phyloP scores from a whole-genome alignment of 2,329 filamentous ascomycete species.

The Colletotrichum sp. region DNA sequence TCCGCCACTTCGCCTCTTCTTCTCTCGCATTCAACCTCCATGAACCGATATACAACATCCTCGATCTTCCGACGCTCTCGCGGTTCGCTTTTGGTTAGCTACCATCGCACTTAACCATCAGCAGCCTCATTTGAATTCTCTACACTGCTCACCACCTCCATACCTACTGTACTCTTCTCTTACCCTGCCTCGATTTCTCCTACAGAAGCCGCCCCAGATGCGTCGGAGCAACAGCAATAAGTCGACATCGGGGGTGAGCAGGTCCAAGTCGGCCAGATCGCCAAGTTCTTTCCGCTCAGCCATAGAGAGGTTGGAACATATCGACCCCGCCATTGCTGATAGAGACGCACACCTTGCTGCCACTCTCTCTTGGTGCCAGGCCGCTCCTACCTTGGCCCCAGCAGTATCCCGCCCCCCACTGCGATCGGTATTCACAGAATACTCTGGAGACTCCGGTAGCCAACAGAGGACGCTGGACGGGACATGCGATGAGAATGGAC shows the following conservation, averaged over 20 bases:
- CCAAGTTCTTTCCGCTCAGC: constrained; percentile 49
- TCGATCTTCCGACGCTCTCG: background rate
- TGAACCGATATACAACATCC: background rate
- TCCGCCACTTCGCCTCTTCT: background rate
- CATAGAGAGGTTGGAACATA: constrained; percentile 47
- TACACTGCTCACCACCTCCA: constrained; percentile 2
- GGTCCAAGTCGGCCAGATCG: constrained; percentile 50
- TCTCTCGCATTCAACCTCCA: background rate
- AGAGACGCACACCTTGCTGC: constrained; percentile 68
- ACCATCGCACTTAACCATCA: background rate
- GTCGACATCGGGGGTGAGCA: constrained; percentile 46
- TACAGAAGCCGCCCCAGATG: constrained; percentile 37
- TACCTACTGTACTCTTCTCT: background rate
- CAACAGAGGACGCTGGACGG: background rate
- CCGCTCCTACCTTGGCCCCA: constrained; percentile 49
- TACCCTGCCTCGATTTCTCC: background rate
- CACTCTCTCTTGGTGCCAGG: constrained; percentile 57
- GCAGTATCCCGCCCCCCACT: constrained; percentile 33
- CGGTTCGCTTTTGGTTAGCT: constrained; percentile 20
- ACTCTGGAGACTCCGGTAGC: background rate
- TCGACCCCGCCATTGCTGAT: constrained; percentile 53
- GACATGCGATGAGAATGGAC: constrained; percentile 12
- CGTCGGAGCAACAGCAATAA: constrained; percentile 53
- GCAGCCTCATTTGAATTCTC: constrained; percentile 21
- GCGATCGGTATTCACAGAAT: background rate